Percentiles rank a stretch among this genome's conserved stretches.
phyloP scores from a whole-genome alignment of 441 rosid genomes.

The Gossypium schwendimanii region DNA sequence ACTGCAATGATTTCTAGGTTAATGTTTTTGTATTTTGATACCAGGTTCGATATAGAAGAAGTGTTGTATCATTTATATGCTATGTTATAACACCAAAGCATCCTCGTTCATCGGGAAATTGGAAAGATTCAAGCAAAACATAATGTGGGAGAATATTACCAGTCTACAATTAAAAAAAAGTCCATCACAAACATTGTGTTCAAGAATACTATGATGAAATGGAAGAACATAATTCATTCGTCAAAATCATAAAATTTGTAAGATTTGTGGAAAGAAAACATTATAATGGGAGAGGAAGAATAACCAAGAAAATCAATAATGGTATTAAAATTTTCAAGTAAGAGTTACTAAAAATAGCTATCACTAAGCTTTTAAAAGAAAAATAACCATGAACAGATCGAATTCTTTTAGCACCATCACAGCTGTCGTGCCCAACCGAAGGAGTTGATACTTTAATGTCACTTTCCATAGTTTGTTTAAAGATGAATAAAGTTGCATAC shows the following conservation, averaged over 20 bases:
- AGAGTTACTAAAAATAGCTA: background rate
- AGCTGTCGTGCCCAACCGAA: slow-evolving; percentile 36
- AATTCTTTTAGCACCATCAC: slow-evolving; percentile 37
- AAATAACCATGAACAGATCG: slow-evolving; percentile 66
- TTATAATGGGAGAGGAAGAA: background rate
- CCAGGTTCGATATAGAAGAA: background rate
- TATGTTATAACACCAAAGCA: no score
- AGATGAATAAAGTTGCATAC: slow-evolving; percentile 36
- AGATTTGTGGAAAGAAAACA: background rate
- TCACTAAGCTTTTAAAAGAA: slow-evolving; percentile 5
- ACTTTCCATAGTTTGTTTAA: slow-evolving; percentile 64
- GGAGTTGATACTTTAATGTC: slow-evolving; percentile 46
- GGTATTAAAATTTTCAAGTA: background rate
- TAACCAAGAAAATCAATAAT: background rate
- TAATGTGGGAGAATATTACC: no score
- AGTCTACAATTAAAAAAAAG: no score
- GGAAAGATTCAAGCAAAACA: no score
- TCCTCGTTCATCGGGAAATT: no score
- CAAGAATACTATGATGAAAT: no score
- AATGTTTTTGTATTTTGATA: background rate
- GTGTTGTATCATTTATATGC: background rate
- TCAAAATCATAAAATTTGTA: no score
- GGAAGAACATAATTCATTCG: no score
- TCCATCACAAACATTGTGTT: no score
- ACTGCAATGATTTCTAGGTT: slow-evolving; percentile 6